phyloP scores from a whole-genome alignment of 1,139 yeast genomes.

The Protomyces macrosporus region DNA sequence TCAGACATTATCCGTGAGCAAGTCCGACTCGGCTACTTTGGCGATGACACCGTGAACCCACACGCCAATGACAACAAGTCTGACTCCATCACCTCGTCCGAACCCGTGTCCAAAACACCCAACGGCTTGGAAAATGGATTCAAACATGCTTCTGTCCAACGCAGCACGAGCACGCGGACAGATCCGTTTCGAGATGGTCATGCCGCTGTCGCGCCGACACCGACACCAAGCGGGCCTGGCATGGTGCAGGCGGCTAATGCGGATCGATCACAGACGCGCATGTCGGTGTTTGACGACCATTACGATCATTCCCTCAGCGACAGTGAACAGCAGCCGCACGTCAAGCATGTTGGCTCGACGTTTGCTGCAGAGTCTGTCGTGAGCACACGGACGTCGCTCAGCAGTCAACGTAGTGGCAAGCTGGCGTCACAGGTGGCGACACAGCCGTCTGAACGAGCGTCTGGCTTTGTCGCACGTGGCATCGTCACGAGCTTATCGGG shows the following conservation, averaged over 20 bases:
- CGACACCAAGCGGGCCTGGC: background rate
- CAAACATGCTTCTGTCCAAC: background rate
- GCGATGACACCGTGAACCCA: conserved; percentile 5
- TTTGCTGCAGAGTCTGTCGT: background rate
- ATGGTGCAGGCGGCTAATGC: background rate
- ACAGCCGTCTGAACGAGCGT: background rate
- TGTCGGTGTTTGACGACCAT: background rate
- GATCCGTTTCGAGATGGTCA: background rate
- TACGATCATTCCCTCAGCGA: background rate
- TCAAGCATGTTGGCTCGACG: background rate
- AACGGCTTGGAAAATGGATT: background rate
- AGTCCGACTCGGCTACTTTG: conserved; percentile 21
- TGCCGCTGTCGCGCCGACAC: background rate
- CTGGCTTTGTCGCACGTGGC: background rate
- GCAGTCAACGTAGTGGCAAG: background rate
- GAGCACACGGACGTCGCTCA: background rate
- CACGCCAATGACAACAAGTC: background rate
- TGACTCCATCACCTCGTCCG: background rate
- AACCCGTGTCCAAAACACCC: background rate
- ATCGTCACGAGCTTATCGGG: background rate
- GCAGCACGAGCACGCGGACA: background rate
- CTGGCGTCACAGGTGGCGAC: background rate
- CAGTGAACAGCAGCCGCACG: background rate
- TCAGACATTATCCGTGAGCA: conserved; percentile 80
- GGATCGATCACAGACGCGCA: background rate